Evolutionary conservation across 78 protist species (phyloP).

Genomic region (Thecamonas trahens): DNA sequence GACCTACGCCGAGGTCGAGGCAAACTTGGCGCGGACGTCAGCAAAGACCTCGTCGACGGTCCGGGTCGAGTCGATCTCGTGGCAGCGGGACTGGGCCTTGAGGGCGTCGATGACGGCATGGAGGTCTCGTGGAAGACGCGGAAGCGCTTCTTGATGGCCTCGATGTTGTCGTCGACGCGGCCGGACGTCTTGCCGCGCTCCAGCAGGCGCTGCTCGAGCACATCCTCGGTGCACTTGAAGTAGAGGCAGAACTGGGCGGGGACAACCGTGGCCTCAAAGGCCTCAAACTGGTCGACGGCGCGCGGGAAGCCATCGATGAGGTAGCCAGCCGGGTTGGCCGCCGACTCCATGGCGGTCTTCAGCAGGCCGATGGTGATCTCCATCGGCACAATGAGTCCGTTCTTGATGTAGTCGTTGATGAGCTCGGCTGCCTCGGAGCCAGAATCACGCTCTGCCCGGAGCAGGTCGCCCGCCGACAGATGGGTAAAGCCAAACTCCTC

Average conservation of each 20-base stretch:
- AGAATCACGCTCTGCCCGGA: constrained; percentile 14
- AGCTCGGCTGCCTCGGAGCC: neutral
- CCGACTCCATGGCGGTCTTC: neutral
- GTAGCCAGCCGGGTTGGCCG: constrained; percentile 1
- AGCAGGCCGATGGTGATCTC: constrained; percentile 13
- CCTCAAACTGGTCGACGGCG: constrained; percentile 20
- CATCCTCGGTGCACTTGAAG: no score
- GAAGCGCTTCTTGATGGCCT: constrained; percentile 39
- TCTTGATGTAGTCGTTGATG: neutral
- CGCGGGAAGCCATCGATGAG: constrained; percentile 76
- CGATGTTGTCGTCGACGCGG: constrained; percentile 71
- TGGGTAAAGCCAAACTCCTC: constrained; percentile 36
- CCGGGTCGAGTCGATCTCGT: constrained; percentile 17
- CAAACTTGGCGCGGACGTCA: constrained; percentile 14
- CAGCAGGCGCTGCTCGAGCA: no score
- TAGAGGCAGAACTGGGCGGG: no score
- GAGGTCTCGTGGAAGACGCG: constrained; percentile 1
- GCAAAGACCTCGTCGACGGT: constrained; percentile 37
- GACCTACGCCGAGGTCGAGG: no score
- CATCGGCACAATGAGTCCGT: constrained; percentile 32
- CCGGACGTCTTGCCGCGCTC: constrained; percentile 51
- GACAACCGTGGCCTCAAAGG: constrained; percentile 15
- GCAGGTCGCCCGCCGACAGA: constrained; percentile 39
- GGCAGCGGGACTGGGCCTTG: constrained; percentile 12
- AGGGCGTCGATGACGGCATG: constrained; percentile 52